Evolutionary conservation across 306 rosid genomes (phyloP).

Genomic region (Lupinus albus): DNA sequence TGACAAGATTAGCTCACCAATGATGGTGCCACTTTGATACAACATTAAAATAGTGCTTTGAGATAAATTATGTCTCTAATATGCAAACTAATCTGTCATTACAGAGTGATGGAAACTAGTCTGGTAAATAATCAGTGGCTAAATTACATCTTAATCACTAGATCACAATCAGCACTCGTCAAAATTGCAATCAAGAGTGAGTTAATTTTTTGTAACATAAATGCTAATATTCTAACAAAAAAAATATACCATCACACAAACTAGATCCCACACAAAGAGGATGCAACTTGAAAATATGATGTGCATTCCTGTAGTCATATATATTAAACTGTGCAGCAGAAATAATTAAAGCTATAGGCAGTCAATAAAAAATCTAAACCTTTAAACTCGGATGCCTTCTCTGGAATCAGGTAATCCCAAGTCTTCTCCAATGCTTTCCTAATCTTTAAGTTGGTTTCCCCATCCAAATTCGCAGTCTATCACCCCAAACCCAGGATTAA

Average conservation of each 20-base stretch:
- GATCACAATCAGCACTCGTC: no score
- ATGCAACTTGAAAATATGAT: constrained; percentile 4
- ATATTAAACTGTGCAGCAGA: constrained; percentile 14
- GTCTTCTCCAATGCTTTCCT: constrained; percentile 90
- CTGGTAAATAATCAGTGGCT: no score
- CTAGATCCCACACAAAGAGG: constrained; percentile 15
- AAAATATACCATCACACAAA: constrained; percentile 8
- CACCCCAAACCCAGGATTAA: constrained; percentile 34
- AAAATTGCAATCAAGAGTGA: constrained; percentile 7
- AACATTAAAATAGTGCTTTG: no score
- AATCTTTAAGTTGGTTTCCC: constrained; percentile 95
- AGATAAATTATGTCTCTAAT: no score
- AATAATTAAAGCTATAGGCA: constrained; percentile 20
- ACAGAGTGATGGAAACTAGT: no score
- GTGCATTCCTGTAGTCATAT: neutral
- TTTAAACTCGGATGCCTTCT: constrained; percentile 80
- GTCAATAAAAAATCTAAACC: constrained; percentile 52
- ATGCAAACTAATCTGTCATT: no score
- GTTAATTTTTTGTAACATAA: neutral
- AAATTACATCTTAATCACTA: no score
- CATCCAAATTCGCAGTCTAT: constrained; percentile 95
- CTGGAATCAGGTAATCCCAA: constrained; percentile 88
- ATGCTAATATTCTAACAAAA: no score
- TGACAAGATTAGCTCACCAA: no score
- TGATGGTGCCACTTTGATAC: no score